A percentile compares a stretch with the other conserved stretches of the same genome.
phyloP scores from a whole-genome alignment of 139 green algal species.

The Nannochloris sp. region DNA sequence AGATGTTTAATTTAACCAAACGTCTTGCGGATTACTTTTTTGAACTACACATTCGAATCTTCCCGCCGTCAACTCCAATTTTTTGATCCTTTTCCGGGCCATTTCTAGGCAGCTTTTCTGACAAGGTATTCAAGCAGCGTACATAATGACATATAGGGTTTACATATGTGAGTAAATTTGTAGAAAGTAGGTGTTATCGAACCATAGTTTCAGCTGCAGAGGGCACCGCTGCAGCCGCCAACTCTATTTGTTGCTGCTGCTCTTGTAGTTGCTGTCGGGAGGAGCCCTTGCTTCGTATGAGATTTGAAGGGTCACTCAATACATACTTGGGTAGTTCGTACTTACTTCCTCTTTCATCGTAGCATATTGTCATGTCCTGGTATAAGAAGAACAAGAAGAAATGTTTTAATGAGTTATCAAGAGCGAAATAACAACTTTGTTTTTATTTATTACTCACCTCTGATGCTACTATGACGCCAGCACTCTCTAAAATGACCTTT shows the following conservation, averaged over 20 bases:
- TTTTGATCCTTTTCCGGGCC: no score
- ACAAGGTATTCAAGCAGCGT: neutral
- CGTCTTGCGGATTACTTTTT: neutral
- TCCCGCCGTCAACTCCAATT: no score
- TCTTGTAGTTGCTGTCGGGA: neutral
- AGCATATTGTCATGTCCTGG: conserved; percentile 69
- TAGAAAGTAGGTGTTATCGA: neutral
- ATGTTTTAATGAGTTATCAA: neutral
- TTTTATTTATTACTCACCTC: neutral
- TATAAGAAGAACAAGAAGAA: neutral
- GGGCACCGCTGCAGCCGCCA: neutral
- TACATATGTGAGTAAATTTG: neutral
- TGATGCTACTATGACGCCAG: conserved; percentile 67
- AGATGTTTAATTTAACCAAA: neutral
- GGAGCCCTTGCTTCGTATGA: conserved; percentile 1
- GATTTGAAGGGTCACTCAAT: conserved; percentile 39
- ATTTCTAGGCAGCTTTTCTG: no score
- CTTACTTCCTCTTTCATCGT: conserved; percentile 68
- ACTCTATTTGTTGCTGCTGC: no score
- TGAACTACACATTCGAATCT: no score
- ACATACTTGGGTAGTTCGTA: conserved; percentile 72
- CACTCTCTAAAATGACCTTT: conserved; percentile 61
- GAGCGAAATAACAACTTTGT: neutral
- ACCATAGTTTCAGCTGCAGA: neutral
- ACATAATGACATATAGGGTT: neutral